Base-by-base conservation (phyloP, 257 asterid genomes). In the Solanum habrochaites region DNA sequence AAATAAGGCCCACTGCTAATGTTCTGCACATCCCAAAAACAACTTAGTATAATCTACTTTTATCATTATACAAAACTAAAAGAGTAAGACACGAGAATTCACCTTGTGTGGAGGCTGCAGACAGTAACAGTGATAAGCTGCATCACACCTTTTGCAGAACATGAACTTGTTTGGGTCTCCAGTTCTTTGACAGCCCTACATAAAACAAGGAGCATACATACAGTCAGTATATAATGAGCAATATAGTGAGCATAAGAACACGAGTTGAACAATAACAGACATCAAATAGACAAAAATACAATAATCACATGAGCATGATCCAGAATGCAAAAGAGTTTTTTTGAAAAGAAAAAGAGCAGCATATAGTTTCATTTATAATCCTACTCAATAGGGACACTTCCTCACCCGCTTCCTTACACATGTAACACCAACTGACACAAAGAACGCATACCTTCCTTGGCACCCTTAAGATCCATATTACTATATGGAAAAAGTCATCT, bases 41-140 rank as follows among this genome's bases (percentile, higher is more conserved):
- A 81, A 91, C 88, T 81, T 43, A 60, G 71, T 67, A 27, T 86
- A 85, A 43, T 71, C 70, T 25, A 75, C 62, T 72, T 56, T 29
- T 43, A 45, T 80, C 42, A 62, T 56, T 74, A 52, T 74, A 40
- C 42, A 47, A 16, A 85, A 82, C 29, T 82, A 6, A 25, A 85
- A 35, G 25, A 45, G 83, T 32, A 77, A 35, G 39, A 42, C 42
- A 72, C 47, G 58, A 64, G 64, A 71, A 67, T 89, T 62, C 88
- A 96, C 99, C 99, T 96, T 97, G 90, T 97, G 99, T 29, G 99
- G 98, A 89, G 98, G 99, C 83, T 95, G 98, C 91, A 94, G 97
- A 87, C 99, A 97, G 90, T 96, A 97, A 89, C 99, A 97, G 89
- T 97, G 99, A 81, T 87, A 89, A 85, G 99, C 99, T 88, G 92